Base-by-base conservation (phyloP, 257 asterid genomes). In the Plantago elongata region DNA sequence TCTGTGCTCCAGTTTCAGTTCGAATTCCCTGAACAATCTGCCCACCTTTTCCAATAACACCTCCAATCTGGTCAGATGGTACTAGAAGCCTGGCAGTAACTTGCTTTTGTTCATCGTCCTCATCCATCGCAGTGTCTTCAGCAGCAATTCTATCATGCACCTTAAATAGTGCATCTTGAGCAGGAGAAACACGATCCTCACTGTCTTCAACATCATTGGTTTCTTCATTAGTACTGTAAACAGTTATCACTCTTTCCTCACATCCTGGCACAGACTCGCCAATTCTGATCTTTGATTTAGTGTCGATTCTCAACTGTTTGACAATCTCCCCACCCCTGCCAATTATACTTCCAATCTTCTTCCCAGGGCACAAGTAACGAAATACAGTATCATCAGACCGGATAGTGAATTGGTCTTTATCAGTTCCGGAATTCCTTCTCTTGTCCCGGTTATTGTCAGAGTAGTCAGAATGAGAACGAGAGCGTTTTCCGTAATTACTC, bases 271-370 rank as follows among this genome's bases (percentile, higher is more conserved):
- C 92, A 7, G 96, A 81, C 77, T 93, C 97, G 3, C 97, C 94
- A 72, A 89, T 93, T 73, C 96, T 84, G 62, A 93, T 89, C 77
- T 89, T 89, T 1, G 99, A 77, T 62, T 80, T 87, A 45, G 97
- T 93, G 60, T 93, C 95, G n/a, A 64, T 72, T 81, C 97, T 87
- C 54, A 89, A 81, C 78, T 87, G 99, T 81, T 93, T 93, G 75
- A 85, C 87, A 69, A 87, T 93, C 69, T 93, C 99, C 38, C 97
- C 97, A 38, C 96, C 97, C 83, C 94, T 80, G 70, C 99, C 94
- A 7, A 92, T 92, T 50, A 92, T 89, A 57, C 96, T 89, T 50
- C 97, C 97, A 54, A 92, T 86, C 70, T 89, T 86, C 82, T 82
- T 89, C 56, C 80, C 91, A 16, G 93, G 83, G 71, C 95, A 88